Evolutionary conservation across 2,329 filamentous ascomycete genomes (phyloP).

Genomic region (Aureobasidium lini): DNA sequence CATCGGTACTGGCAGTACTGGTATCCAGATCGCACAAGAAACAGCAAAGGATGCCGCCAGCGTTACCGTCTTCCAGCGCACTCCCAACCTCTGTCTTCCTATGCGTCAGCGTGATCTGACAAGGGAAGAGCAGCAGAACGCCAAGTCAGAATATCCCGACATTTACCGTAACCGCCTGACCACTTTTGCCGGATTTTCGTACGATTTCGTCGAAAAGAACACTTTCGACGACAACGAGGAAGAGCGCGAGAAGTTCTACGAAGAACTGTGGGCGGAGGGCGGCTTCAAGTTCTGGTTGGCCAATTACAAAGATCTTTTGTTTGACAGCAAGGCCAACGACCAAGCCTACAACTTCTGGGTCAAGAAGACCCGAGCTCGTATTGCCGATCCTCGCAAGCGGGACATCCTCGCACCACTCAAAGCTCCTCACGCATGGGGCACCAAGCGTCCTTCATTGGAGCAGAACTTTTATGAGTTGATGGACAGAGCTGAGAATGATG

Average conservation of each 20-base stretch:
- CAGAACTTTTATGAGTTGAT: conserved; percentile 42
- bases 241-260: conserved; percentile 37
- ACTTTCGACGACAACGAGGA: conserved; percentile 42
- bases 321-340: conserved; percentile 35
- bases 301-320: conserved; percentile 35
- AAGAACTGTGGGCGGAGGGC: conserved; percentile 34
- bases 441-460: conserved; percentile 41
- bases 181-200: conserved; percentile 53
- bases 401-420: conserved; percentile 40
- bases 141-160: conserved; percentile 35
- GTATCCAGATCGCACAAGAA: conserved; percentile 33
- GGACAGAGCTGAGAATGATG: conserved; percentile 35
- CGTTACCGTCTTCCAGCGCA: conserved; percentile 57
- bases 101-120: conserved; percentile 48
- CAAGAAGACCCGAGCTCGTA: conserved; percentile 36
- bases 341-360: conserved; percentile 42
- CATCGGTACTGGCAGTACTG: conserved; percentile 37
- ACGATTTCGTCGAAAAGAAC: conserved; percentile 47
- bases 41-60: conserved; percentile 26
- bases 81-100: conserved; percentile 57
- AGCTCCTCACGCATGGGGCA: conserved; percentile 39
- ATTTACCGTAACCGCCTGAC: conserved; percentile 47
- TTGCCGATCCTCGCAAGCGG: conserved; percentile 37
- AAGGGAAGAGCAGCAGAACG: conserved; percentile 43
- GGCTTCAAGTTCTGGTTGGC: conserved; percentile 36